These are phyloP conservation scores for Carex kokanica DNA, from an alignment of 176 grass and related monocot species.

Conservation along the genomic window DNA sequence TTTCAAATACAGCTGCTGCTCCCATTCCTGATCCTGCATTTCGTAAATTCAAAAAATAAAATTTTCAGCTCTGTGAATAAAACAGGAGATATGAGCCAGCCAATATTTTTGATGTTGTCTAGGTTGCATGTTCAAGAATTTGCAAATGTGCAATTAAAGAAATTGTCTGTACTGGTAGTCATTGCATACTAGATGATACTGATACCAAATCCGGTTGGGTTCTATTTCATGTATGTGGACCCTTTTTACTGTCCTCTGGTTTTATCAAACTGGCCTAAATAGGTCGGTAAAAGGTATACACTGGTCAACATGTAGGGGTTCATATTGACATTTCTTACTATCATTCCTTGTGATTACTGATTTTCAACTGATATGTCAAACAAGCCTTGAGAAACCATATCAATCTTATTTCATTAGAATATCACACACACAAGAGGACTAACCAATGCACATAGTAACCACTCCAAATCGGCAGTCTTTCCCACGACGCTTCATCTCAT, in stretches of 20 bases:
- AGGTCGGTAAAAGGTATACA: not conserved
- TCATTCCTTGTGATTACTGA: not conserved
- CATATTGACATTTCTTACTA: not conserved
- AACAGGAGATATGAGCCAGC: not conserved
- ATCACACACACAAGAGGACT: conserved; percentile 3
- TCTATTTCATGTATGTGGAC: not conserved
- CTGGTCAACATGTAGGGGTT: not conserved
- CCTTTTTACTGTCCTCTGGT: too few species aligned
- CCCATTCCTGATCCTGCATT: conserved; percentile 84
- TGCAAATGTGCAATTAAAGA: not conserved
- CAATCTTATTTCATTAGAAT: conserved; percentile 1
- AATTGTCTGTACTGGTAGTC: not conserved
- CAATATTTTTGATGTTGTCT: not conserved
- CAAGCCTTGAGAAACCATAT: not conserved
- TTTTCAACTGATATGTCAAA: not conserved
- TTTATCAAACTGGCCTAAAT: not conserved
- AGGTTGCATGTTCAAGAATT: not conserved
- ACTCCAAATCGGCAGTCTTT: conserved; percentile 95
- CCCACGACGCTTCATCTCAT: conserved; percentile 93
- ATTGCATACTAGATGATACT: not conserved
- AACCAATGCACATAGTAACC: conserved; percentile 89
- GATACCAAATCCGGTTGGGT: not conserved
- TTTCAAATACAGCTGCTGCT: conserved; percentile 85
- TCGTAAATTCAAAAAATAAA: not conserved
- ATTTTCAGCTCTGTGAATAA: not conserved